A percentile compares a stretch with the other conserved stretches of the same genome.
Evolutionary conservation across 805 yeast genomes (phyloP).

Genomic region (Yamadazyma tumulicola): DNA sequence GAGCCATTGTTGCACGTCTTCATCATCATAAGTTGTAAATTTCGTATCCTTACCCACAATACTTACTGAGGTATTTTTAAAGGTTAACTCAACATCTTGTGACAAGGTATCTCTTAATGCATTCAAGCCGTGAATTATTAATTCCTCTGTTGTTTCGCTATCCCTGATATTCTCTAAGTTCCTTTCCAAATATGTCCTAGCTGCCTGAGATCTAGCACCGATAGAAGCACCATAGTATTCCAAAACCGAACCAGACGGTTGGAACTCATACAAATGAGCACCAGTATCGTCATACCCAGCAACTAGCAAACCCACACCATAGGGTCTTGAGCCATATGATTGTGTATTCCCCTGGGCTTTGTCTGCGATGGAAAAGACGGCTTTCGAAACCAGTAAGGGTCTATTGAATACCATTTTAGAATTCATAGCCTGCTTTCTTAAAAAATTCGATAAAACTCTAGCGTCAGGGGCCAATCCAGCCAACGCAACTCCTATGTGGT

Average conservation of each 20-base stretch:
- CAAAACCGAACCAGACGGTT: constrained; percentile 90
- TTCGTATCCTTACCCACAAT: constrained; percentile 80
- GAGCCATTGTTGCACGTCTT: constrained; percentile 79
- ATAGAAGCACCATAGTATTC: constrained; percentile 93
- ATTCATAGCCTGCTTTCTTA: constrained; percentile 89
- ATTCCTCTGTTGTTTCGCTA: constrained; percentile 59
- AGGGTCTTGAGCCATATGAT: constrained; percentile 93
- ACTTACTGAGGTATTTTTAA: constrained; percentile 84
- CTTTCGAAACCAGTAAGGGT: constrained; percentile 77
- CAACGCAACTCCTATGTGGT: constrained; percentile 89
- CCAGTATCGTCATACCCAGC: constrained; percentile 93
- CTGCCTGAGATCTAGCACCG: constrained; percentile 99
- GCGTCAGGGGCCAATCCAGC: constrained; percentile 99
- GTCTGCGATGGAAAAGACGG: constrained; percentile 84
- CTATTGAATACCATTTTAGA: constrained; percentile 82
- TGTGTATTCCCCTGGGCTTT: constrained; percentile 98
- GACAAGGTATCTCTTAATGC: constrained; percentile 92
- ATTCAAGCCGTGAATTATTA: constrained; percentile 80
- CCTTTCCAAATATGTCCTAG: constrained; percentile 91
- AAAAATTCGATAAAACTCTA: constrained; percentile 81
- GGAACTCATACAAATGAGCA: constrained; percentile 90
- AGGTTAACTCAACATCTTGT: constrained; percentile 87
- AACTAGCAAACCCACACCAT: constrained; percentile 92
- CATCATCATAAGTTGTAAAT: constrained; percentile 82
- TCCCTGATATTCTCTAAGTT: constrained; percentile 65